phyloP scores from a whole-genome alignment of 805 yeast genomes.

The Teunomyces aglyptinius region DNA sequence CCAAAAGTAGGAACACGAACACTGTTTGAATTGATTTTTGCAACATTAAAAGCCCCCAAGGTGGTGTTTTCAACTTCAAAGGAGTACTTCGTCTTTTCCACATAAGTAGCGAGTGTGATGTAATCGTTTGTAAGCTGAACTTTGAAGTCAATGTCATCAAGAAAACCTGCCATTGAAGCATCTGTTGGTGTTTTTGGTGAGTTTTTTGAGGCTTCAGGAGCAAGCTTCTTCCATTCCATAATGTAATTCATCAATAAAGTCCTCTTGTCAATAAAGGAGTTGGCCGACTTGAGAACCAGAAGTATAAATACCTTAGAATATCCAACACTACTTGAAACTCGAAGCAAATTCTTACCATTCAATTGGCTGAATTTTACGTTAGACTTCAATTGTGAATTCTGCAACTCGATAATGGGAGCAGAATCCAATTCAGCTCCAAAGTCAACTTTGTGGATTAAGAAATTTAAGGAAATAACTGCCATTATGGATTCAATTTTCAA shows the following conservation, averaged over 20 bases:
- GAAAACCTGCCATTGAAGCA: neutral
- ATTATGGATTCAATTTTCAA: slow-evolving; percentile 13
- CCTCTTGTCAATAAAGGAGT: slow-evolving; percentile 11
- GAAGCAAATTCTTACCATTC: slow-evolving; percentile 13
- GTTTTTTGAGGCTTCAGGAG: neutral
- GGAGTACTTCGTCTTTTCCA: slow-evolving; percentile 30
- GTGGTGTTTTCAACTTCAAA: slow-evolving; percentile 34
- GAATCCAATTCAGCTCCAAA: slow-evolving; percentile 15
- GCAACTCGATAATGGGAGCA: slow-evolving; percentile 19
- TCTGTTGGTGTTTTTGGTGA: neutral
- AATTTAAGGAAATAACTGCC: slow-evolving; percentile 13
- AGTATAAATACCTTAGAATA: slow-evolving; percentile 30
- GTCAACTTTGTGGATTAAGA: slow-evolving; percentile 19
- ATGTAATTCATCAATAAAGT: slow-evolving; percentile 9
- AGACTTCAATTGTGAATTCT: slow-evolving; percentile 24
- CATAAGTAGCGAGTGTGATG: slow-evolving; percentile 33
- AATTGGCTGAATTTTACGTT: slow-evolving; percentile 12
- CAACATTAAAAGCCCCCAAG: slow-evolving; percentile 22
- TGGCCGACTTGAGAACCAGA: slow-evolving; percentile 18
- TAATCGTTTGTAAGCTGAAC: slow-evolving; percentile 30
- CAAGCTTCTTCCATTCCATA: slow-evolving; percentile 7
- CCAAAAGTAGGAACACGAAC: slow-evolving; percentile 35
- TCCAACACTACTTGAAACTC: slow-evolving; percentile 21
- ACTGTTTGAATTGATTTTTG: slow-evolving; percentile 9
- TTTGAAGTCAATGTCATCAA: slow-evolving; percentile 19